These are phyloP conservation scores for Lentinula sp. DNA, from an alignment of 768 basidiomycete genomes.

Conservation along the genomic window DNA sequence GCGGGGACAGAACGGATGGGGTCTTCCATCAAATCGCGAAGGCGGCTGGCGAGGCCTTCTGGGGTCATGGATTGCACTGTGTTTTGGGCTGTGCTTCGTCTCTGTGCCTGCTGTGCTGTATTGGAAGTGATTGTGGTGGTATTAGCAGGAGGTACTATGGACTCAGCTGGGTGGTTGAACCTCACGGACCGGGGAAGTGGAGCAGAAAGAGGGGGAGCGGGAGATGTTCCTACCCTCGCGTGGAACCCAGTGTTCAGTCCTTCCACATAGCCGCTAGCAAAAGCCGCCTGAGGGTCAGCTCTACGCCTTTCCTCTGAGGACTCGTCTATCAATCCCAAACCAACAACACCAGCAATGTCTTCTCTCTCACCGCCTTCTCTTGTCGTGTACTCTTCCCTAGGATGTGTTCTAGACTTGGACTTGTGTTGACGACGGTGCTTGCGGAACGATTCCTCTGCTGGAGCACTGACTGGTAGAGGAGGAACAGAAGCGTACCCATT, in stretches of 20 bases:
- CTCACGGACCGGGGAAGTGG: not conserved
- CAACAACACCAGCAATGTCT: not conserved
- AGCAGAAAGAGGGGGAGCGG: not conserved
- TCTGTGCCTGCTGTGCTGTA: not conserved
- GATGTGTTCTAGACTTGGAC: not conserved
- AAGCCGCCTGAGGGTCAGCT: not conserved
- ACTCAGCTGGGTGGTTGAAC: not conserved
- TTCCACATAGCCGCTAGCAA: not conserved
- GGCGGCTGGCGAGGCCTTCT: not conserved
- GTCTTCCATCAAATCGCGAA: constrained; percentile 5
- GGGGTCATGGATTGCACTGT: not conserved
- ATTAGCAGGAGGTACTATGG: not conserved
- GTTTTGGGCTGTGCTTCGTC: not conserved
- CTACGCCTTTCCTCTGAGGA: not conserved
- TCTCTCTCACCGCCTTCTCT: not conserved
- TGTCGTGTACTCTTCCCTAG: not conserved
- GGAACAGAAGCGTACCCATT: not conserved
- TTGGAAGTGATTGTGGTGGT: not conserved
- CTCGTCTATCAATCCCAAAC: constrained; percentile 6
- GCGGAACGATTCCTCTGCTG: not conserved
- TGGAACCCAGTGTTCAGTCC: constrained; percentile 1
- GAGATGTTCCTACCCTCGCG: not conserved
- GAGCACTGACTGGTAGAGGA: not conserved
- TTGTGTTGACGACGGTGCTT: constrained; percentile 2
- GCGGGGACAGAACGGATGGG: not conserved